These are phyloP conservation scores for Exophiala calicioides DNA, from an alignment of 2,329 filamentous ascomycete species.

Conservation along the genomic window DNA sequence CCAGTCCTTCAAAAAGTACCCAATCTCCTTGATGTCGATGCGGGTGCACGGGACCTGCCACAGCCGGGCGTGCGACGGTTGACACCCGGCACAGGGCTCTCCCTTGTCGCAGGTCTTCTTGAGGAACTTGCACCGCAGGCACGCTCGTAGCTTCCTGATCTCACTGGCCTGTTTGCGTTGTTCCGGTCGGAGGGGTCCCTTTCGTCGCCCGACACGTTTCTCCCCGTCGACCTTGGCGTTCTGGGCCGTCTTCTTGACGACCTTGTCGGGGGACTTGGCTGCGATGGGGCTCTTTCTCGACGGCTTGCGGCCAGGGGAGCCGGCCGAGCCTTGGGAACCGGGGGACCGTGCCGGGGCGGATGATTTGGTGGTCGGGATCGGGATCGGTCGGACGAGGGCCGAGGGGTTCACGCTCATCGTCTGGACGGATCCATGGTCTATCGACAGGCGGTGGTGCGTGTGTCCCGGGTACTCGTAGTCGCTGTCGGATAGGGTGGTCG, in stretches of 20 bases:
- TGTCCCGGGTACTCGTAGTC: slow-evolving; percentile 55
- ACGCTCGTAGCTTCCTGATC: slow-evolving; percentile 91
- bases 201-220: slow-evolving; percentile 90
- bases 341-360: slow-evolving; percentile 59
- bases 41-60: slow-evolving; percentile 98
- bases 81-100: slow-evolving; percentile 91
- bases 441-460: slow-evolving; percentile 42
- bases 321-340: slow-evolving; percentile 63
- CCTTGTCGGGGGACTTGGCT: slow-evolving; percentile 78
- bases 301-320: slow-evolving; percentile 65
- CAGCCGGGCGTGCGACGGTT: slow-evolving; percentile 89
- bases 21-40: slow-evolving; percentile 98
- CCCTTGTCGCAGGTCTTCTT: slow-evolving; percentile 99
- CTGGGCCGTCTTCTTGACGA: slow-evolving; percentile 72
- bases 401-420: slow-evolving; percentile 64
- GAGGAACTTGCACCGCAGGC: slow-evolving; percentile 94
- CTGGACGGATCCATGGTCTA: slow-evolving; percentile 43
- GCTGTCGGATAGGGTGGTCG: slow-evolving; percentile 72
- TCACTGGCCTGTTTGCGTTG: slow-evolving; percentile 96
- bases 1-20: slow-evolving; percentile 99
- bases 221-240: slow-evolving; percentile 81
- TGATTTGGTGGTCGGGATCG: slow-evolving; percentile 48
- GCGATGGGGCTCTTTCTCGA: slow-evolving; percentile 72
- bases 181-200: slow-evolving; percentile 85
- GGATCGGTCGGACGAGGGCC: slow-evolving; percentile 66